A percentile compares a stretch with the other conserved stretches of the same genome.
These are phyloP conservation scores for Clavariopsis aquatica DNA, from an alignment of 495 filamentous ascomycete genomes.

Conservation along the genomic window DNA sequence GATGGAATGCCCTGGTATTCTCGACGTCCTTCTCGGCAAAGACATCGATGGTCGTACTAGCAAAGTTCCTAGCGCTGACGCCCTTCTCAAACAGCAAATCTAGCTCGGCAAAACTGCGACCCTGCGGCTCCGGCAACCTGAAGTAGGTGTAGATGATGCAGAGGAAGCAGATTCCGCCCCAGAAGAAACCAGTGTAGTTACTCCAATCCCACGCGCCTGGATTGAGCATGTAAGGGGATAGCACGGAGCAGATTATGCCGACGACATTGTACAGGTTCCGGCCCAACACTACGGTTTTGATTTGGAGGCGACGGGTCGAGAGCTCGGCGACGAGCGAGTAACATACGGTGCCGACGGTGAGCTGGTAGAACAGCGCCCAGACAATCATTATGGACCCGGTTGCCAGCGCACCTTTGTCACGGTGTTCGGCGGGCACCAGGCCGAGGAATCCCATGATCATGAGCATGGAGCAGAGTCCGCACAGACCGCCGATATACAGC, in stretches of 20 bases:
- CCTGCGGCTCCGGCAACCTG: constrained; percentile 44
- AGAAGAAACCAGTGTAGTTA: constrained; percentile 56
- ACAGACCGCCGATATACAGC: constrained; percentile 44
- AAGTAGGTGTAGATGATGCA: constrained; percentile 48
- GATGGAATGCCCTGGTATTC: constrained; percentile 22
- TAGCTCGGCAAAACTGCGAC: constrained; percentile 44
- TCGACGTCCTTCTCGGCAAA: constrained; percentile 40
- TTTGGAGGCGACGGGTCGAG: constrained; percentile 55
- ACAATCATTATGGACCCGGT: constrained; percentile 57
- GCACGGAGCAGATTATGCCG: constrained; percentile 44
- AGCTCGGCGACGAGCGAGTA: constrained; percentile 64
- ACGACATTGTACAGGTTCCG: constrained; percentile 59
- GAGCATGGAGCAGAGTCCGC: constrained; percentile 43
- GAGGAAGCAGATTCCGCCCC: constrained; percentile 54
- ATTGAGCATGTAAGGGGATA: constrained; percentile 56
- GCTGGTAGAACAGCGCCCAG: constrained; percentile 57
- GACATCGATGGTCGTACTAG: constrained; percentile 40
- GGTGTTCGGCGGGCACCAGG: constrained; percentile 35
- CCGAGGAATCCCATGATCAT: constrained; percentile 47
- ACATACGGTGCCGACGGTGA: constrained; percentile 61
- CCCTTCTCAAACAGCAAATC: constrained; percentile 45
- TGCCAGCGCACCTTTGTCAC: constrained; percentile 41
- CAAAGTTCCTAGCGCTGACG: constrained; percentile 44
- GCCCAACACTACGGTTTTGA: constrained; percentile 58
- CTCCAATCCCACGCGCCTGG: constrained; percentile 58